Percentiles rank a stretch among this genome's conserved stretches.
Conservation (phyloP, 176 grass and related monocot genomes). For the Microstegium vimineum region DNA sequence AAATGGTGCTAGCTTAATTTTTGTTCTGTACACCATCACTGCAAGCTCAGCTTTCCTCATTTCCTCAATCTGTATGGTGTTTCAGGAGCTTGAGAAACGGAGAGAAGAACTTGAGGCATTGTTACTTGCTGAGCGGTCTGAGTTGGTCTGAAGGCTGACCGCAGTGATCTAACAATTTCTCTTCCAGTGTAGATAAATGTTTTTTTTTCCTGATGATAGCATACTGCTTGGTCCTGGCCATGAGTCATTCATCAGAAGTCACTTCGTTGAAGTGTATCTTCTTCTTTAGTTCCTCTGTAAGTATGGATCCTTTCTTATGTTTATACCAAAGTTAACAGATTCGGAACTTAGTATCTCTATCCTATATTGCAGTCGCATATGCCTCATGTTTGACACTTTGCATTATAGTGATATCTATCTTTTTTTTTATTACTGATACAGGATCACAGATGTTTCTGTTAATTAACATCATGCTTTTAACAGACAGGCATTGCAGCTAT, state of each 20-base stretch:
- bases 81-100: conserved; percentile 74
- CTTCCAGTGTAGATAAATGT: conserved; percentile 3
- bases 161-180: conserved; percentile 13
- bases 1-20: neutral
- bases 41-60: neutral
- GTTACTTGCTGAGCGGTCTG: conserved; percentile 50
- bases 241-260: neutral
- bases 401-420: neutral
- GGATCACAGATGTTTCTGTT: neutral
- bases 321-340: neutral
- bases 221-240: neutral
- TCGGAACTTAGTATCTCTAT: neutral
- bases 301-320: conserved; percentile 6
- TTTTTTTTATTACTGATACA: neutral
- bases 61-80: conserved; percentile 10
- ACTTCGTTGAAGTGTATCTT: neutral
- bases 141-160: conserved; percentile 18
- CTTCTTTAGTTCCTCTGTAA: conserved; percentile 12
- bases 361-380: neutral
- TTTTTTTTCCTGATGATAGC: neutral
- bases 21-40: neutral
- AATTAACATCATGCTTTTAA: neutral
- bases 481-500: neutral
- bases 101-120: conserved; percentile 91
- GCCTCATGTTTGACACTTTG: neutral